These are phyloP conservation scores for Escovopsis sp. DNA, from an alignment of 2,329 filamentous ascomycete species.

Conservation along the genomic window DNA sequence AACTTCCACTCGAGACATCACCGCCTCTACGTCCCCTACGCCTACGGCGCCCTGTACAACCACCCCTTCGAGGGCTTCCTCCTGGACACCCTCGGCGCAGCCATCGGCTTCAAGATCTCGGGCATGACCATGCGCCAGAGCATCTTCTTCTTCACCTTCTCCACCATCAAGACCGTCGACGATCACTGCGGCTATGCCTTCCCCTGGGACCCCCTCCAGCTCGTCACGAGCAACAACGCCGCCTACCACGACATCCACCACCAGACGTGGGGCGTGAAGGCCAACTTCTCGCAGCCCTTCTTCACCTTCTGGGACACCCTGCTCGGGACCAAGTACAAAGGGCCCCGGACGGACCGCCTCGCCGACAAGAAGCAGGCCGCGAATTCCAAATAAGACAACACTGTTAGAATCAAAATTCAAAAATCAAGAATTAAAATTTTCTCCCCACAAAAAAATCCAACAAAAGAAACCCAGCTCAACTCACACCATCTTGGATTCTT, in stretches of 20 bases:
- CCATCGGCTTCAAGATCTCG: constrained; percentile 65
- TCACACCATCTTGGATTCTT: too few relatives aligned
- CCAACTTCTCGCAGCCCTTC: constrained; percentile 80
- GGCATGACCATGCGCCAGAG: constrained; percentile 75
- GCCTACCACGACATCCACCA: constrained; percentile 97
- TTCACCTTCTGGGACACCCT: constrained; percentile 91
- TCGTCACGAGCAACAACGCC: constrained; percentile 86
- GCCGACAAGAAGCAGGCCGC: constrained; percentile 22
- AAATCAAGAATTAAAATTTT: too few relatives aligned
- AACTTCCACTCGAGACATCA: constrained; percentile 93
- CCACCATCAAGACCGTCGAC: constrained; percentile 90
- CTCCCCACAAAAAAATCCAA: too few relatives aligned
- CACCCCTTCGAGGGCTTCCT: constrained; percentile 90
- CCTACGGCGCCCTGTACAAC: constrained; percentile 93
- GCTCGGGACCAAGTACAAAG: constrained; percentile 70
- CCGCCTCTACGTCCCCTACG: constrained; percentile 92
- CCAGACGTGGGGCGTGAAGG: constrained; percentile 98
- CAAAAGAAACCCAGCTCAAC: too few relatives aligned
- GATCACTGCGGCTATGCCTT: constrained; percentile 96
- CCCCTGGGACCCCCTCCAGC: constrained; percentile 87
- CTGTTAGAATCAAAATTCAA: too few relatives aligned
- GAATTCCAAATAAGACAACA: constrained; percentile 8
- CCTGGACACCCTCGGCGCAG: constrained; percentile 78
- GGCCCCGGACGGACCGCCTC: constrained; percentile 33
- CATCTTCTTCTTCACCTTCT: constrained; percentile 78